Evolutionary conservation across 202 grass and related monocot genomes (phyloP).

Genomic region (Brachypodium distachyon): DNA sequence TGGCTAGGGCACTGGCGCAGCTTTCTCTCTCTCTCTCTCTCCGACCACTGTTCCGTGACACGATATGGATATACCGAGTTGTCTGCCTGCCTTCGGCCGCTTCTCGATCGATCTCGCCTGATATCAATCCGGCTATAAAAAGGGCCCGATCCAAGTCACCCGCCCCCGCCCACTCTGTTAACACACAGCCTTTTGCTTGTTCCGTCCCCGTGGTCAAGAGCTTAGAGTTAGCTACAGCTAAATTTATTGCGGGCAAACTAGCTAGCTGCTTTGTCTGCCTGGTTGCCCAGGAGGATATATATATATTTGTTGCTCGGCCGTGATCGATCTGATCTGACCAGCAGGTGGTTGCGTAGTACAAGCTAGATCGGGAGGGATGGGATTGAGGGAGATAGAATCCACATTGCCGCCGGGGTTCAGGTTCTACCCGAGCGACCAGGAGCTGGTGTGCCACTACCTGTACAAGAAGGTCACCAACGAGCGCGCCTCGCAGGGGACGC

Average conservation of each 20-base stretch:
- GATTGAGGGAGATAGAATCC: slow-evolving; percentile 69
- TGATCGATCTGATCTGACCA: not conserved
- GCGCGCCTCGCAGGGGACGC: slow-evolving; percentile 52
- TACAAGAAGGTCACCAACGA: slow-evolving; percentile 82
- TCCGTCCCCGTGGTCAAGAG: not conserved
- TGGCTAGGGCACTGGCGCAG: not conserved
- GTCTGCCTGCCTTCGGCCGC: not conserved
- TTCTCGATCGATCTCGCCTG: not conserved
- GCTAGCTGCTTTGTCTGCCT: not conserved
- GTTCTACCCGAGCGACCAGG: slow-evolving; percentile 95
- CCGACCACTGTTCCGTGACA: slow-evolving; percentile 2
- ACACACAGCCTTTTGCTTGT: not conserved
- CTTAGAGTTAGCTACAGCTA: not conserved
- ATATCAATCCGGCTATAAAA: slow-evolving; percentile 18
- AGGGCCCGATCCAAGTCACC: not conserved
- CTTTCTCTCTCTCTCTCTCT: not conserved
- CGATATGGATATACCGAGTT: not conserved
- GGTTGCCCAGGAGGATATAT: not conserved
- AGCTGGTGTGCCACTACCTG: slow-evolving; percentile 95
- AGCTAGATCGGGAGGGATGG: slow-evolving; percentile 25
- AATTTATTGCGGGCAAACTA: not conserved
- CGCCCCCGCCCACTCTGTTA: not conserved
- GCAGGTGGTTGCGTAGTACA: not conserved
- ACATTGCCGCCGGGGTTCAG: slow-evolving; percentile 90
- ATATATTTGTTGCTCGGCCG: no score